These are phyloP conservation scores for Alternaria arborescens DNA, from an alignment of 2,329 filamentous ascomycete genomes.

Conservation along the genomic window DNA sequence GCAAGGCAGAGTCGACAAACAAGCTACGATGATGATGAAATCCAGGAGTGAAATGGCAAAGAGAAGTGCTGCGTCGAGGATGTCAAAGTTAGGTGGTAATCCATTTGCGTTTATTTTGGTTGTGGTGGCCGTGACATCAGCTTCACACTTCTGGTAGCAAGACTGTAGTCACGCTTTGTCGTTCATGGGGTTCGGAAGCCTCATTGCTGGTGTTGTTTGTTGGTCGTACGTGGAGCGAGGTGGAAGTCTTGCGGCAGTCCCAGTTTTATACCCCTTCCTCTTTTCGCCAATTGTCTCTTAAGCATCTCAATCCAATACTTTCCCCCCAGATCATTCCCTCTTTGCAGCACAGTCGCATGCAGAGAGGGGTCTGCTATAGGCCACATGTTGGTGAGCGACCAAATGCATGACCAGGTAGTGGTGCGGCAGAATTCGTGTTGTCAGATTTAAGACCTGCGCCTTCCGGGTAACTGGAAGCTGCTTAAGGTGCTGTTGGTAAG, in stretches of 20 bases:
- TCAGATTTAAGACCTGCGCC: not conserved
- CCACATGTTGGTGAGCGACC: not conserved
- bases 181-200: not conserved
- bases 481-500: not conserved
- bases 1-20: conserved; percentile 40
- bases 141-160: conserved; percentile 1
- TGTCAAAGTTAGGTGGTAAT: conserved; percentile 9
- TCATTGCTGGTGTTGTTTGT: conserved; percentile 8
- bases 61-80: conserved; percentile 23
- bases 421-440: not conserved
- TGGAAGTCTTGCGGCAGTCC: not conserved
- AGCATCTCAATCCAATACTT: not conserved
- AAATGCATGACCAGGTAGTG: not conserved
- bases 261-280: conserved; percentile 23
- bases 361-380: not conserved
- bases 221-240: conserved; percentile 2
- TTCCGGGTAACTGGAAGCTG: not conserved
- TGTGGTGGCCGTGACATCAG: not conserved
- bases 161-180: not conserved
- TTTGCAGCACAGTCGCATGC: not conserved
- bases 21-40: conserved; percentile 31
- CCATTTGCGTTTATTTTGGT: conserved; percentile 20
- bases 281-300: not conserved
- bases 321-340: not conserved
- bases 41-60: conserved; percentile 27